Conservation (phyloP, 805 yeast genomes). For the Kodamaea kakaduensis region DNA sequence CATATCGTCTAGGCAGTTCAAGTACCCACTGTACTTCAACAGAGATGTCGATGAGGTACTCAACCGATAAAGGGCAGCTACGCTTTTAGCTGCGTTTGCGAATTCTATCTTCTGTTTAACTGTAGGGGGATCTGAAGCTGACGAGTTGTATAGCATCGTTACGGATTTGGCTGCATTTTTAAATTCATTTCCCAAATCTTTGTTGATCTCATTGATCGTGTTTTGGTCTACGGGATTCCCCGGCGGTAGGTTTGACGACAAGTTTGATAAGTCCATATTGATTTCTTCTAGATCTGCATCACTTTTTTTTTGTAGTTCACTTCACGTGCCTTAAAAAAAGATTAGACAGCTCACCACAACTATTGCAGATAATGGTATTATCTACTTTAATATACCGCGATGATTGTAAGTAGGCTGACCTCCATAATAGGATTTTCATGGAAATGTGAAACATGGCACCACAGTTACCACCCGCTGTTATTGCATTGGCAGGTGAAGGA, state of each 20-base stretch:
- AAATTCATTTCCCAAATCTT: slow-evolving; percentile 58
- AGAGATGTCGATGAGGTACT: slow-evolving; percentile 51
- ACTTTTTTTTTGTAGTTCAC: background rate
- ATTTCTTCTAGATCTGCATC: background rate
- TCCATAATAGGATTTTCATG: too few relatives aligned
- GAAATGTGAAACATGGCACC: too few relatives aligned
- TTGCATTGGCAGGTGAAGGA: too few relatives aligned
- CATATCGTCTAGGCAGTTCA: slow-evolving; percentile 58
- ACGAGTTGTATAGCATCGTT: slow-evolving; percentile 45
- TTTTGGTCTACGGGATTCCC: slow-evolving; percentile 46
- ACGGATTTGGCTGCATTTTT: slow-evolving; percentile 69
- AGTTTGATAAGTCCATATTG: slow-evolving; percentile 59
- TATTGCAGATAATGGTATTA: slow-evolving; percentile 49
- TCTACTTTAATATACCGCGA: slow-evolving; percentile 64
- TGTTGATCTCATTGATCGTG: slow-evolving; percentile 45
- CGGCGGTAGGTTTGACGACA: slow-evolving; percentile 53
- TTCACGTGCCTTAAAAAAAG: slow-evolving; percentile 1
- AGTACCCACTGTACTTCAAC: slow-evolving; percentile 53
- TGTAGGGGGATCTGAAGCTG: slow-evolving; percentile 13
- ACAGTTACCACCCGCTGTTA: too few relatives aligned
- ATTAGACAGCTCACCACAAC: slow-evolving; percentile 3
- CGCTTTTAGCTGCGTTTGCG: slow-evolving; percentile 40
- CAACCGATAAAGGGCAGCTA: slow-evolving; percentile 52
- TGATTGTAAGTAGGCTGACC: slow-evolving; percentile 54
- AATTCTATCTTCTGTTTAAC: slow-evolving; percentile 26